Evolutionary conservation across 805 yeast genomes (phyloP).

Genomic region (Danielozyma ontarioensis): DNA sequence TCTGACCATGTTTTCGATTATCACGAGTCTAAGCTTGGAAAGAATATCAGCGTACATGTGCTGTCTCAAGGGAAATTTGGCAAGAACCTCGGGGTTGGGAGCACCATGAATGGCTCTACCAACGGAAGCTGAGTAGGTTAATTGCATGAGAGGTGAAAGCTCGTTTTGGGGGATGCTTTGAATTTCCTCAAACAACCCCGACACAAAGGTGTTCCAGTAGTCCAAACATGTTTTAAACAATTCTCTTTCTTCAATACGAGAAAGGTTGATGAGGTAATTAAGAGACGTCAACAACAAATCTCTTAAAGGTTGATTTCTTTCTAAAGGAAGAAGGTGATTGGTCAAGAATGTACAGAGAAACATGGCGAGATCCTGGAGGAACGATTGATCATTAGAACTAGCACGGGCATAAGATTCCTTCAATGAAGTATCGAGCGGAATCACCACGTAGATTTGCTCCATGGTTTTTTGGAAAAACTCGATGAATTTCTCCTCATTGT

Average conservation of each 20-base stretch:
- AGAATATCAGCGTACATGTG: conserved; percentile 76
- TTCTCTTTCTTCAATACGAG: conserved; percentile 92
- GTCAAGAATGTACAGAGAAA: conserved; percentile 80
- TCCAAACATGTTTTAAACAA: conserved; percentile 92
- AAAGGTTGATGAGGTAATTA: conserved; percentile 74
- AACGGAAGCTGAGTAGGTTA: conserved; percentile 42
- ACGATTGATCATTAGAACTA: conserved; percentile 81
- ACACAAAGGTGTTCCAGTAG: conserved; percentile 88
- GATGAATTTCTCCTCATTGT: conserved; percentile 52
- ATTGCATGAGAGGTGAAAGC: conserved; percentile 71
- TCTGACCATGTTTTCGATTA: conserved; percentile 95
- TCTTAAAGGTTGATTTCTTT: conserved; percentile 45
- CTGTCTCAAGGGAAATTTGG: conserved; percentile 78
- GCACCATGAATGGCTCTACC: conserved; percentile 83
- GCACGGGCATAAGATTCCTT: conserved; percentile 69
- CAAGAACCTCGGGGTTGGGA: conserved; percentile 72
- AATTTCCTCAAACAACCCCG: conserved; percentile 76
- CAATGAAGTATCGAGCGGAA: conserved; percentile 72
- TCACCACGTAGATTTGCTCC: conserved; percentile 60
- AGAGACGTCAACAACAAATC: conserved; percentile 69
- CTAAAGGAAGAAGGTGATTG: conserved; percentile 64
- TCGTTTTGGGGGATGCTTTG: conserved; percentile 72
- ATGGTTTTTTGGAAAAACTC: conserved; percentile 67
- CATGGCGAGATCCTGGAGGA: conserved; percentile 92
- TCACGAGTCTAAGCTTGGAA: conserved; percentile 82